Percentiles rank a stretch among this genome's conserved stretches.
Evolutionary conservation across 768 basidiomycete genomes (phyloP).

Genomic region (Tulasnella sp.): DNA sequence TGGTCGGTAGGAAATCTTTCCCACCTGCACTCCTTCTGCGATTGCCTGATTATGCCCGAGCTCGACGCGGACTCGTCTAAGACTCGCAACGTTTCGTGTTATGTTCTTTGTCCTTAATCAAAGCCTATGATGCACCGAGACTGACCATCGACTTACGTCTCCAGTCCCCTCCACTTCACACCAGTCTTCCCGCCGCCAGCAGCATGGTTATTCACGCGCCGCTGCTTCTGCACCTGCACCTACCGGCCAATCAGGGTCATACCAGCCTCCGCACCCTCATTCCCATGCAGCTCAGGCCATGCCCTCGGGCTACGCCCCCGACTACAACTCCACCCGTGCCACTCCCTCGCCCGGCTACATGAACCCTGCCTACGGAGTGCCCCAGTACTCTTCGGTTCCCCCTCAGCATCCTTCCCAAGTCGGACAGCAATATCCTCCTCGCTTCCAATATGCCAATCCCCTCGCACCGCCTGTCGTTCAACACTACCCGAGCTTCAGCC

Average conservation of each 20-base stretch:
- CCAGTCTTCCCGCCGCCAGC: not conserved
- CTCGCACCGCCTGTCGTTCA: not conserved
- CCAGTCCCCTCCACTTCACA: not conserved
- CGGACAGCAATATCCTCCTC: not conserved
- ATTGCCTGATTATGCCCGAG: no score
- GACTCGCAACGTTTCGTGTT: not conserved
- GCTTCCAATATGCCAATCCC: not conserved
- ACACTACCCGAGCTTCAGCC: not conserved
- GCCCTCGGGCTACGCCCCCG: not conserved
- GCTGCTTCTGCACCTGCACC: not conserved
- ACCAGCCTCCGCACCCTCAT: not conserved
- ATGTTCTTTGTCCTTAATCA: not conserved
- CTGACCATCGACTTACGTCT: not conserved
- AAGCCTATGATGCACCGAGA: not conserved
- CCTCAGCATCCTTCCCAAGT: not conserved
- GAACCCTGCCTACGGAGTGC: not conserved
- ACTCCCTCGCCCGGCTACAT: constrained; percentile 6
- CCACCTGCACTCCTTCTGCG: no score
- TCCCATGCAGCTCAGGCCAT: not conserved
- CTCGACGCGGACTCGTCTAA: no score
- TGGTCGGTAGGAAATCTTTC: no score
- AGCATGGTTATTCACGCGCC: not conserved
- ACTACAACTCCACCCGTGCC: constrained; percentile 1
- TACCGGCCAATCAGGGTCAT: not conserved
- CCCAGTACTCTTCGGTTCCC: not conserved